Percentiles rank a stretch among this genome's conserved stretches.
Evolutionary conservation across 306 rosid species (phyloP).

Genomic region (Luffa acutangula): DNA sequence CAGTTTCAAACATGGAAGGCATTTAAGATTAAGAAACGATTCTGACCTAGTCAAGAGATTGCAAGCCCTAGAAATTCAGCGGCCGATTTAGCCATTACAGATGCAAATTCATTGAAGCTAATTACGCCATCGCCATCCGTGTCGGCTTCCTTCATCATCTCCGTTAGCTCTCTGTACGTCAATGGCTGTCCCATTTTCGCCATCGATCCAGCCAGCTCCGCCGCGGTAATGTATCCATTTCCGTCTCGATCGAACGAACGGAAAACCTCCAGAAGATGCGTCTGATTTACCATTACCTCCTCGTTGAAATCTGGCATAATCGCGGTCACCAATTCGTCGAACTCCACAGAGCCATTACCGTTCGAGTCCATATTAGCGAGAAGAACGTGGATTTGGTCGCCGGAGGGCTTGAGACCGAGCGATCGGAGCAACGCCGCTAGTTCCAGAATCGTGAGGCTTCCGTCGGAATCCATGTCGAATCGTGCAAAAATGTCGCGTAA

Average conservation of each 20-base stretch:
- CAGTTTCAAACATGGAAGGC: neutral
- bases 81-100: slow-evolving; percentile 61
- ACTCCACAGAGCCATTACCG: slow-evolving; percentile 64
- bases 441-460: slow-evolving; percentile 74
- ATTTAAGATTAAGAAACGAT: neutral
- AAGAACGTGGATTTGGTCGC: slow-evolving; percentile 50
- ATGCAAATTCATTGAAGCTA: slow-evolving; percentile 62
- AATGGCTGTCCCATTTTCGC: slow-evolving; percentile 84
- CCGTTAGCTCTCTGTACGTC: slow-evolving; percentile 61
- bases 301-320: slow-evolving; percentile 51
- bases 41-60: slow-evolving; percentile 14
- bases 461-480: slow-evolving; percentile 82
- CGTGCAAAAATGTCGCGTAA: slow-evolving; percentile 44
- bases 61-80: slow-evolving; percentile 47
- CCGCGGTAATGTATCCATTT: slow-evolving; percentile 59
- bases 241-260: slow-evolving; percentile 72
- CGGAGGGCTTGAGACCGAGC: slow-evolving; percentile 57
- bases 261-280: slow-evolving; percentile 45
- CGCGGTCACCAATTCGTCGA: slow-evolving; percentile 56
- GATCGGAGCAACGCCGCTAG: slow-evolving; percentile 76
- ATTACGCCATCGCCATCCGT: slow-evolving; percentile 69
- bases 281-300: slow-evolving; percentile 15
- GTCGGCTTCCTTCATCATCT: slow-evolving; percentile 79
- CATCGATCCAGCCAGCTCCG: slow-evolving; percentile 72
- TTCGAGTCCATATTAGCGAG: slow-evolving; percentile 57